Evolutionary conservation across 768 basidiomycete species (phyloP).

Genomic region (Daedalea quercina): DNA sequence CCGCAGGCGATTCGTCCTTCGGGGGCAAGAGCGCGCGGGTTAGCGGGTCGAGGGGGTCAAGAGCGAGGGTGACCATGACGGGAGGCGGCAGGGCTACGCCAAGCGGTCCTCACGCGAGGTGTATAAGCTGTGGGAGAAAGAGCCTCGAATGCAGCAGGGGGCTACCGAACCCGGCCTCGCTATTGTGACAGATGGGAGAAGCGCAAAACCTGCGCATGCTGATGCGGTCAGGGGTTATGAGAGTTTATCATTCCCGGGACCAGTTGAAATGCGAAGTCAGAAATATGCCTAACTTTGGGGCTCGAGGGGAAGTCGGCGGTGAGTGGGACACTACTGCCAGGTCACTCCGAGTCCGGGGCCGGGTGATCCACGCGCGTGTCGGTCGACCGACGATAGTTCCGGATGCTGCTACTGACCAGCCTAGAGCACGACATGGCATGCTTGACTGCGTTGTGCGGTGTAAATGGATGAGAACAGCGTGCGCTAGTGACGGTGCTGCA

Average conservation of each 20-base stretch:
- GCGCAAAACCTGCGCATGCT: background rate
- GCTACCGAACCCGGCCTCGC: background rate
- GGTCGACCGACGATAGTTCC: too few relatives aligned
- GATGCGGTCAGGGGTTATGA: background rate
- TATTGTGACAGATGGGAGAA: conserved; percentile 3
- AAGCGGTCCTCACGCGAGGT: background rate
- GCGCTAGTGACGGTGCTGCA: too few relatives aligned
- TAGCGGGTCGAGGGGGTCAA: conserved; percentile 43
- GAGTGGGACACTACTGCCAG: too few relatives aligned
- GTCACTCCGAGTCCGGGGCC: too few relatives aligned
- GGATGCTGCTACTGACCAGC: too few relatives aligned
- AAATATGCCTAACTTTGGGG: background rate
- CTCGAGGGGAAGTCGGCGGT: too few relatives aligned
- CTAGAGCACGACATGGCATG: too few relatives aligned
- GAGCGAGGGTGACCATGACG: conserved; percentile 8
- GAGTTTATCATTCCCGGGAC: background rate
- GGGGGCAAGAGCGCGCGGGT: conserved; percentile 56
- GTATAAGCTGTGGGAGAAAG: conserved; percentile 1
- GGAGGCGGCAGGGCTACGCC: background rate
- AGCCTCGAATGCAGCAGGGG: background rate
- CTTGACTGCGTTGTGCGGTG: too few relatives aligned
- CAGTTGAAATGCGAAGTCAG: background rate
- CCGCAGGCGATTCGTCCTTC: conserved; percentile 51
- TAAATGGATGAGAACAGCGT: too few relatives aligned
- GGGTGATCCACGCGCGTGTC: too few relatives aligned